These are phyloP conservation scores for Cutaneotrichosporon cutaneum DNA, from an alignment of 1,284 basidiomycete genomes.

Conservation along the genomic window DNA sequence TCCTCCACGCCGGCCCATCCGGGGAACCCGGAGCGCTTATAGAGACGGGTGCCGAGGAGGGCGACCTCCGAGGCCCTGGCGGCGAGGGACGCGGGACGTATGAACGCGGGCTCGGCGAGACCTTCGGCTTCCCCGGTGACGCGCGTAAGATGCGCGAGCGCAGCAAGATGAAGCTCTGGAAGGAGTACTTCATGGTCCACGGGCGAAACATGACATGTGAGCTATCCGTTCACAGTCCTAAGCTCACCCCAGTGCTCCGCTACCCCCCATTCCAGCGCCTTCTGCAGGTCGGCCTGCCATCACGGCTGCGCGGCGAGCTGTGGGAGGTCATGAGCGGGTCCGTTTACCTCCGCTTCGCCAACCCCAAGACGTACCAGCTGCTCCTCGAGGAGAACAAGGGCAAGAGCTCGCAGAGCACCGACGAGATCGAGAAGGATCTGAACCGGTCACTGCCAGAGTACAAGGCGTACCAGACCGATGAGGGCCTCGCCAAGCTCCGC, in stretches of 20 bases:
- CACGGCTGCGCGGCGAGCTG: conserved; percentile 90
- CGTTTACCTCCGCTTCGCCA: conserved; percentile 81
- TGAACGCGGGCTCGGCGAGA: conserved; percentile 79
- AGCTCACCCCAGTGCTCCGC: conserved; percentile 70
- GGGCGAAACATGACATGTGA: conserved; percentile 52
- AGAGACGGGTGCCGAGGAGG: conserved; percentile 52
- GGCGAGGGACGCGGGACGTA: conserved; percentile 58
- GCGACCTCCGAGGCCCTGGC: conserved; percentile 57
- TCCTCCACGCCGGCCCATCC: conserved; percentile 55
- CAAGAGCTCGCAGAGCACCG: conserved; percentile 81
- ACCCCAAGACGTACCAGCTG: conserved; percentile 80
- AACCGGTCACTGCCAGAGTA: conserved; percentile 94
- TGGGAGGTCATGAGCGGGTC: conserved; percentile 98
- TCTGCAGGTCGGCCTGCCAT: conserved; percentile 95
- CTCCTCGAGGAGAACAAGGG: conserved; percentile 78
- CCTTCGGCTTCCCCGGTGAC: conserved; percentile 90
- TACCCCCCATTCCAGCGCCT: conserved; percentile 96
- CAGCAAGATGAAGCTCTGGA: conserved; percentile 97
- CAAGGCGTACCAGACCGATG: conserved; percentile 84
- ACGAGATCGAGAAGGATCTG: conserved; percentile 99
- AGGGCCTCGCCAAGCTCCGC: conserved; percentile 78
- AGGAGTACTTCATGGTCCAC: conserved; percentile 69
- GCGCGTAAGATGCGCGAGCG: conserved; percentile 93
- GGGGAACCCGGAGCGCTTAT: conserved; percentile 15
- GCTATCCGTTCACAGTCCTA: conserved; percentile 2